These are phyloP conservation scores for Lipomyces mesembrius DNA, from an alignment of 805 yeast genomes.

Conservation along the genomic window DNA sequence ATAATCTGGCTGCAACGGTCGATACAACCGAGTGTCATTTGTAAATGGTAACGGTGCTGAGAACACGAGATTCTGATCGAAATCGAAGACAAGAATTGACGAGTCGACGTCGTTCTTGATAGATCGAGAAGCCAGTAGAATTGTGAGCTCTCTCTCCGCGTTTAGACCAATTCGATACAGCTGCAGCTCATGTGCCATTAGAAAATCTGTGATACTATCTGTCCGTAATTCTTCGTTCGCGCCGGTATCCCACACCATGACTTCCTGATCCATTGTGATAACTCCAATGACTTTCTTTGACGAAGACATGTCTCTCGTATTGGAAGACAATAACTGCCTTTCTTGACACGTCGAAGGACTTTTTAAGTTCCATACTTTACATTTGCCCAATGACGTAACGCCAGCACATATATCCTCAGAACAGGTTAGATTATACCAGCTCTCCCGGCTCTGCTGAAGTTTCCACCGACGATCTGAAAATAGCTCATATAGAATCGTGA, in stretches of 20 bases:
- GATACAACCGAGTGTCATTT: slow-evolving; percentile 22
- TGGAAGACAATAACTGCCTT: slow-evolving; percentile 33
- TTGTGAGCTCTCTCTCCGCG: slow-evolving; percentile 26
- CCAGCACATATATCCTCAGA: slow-evolving; percentile 37
- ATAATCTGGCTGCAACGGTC: slow-evolving; percentile 27
- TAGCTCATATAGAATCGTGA: slow-evolving; percentile 32
- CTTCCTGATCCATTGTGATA: slow-evolving; percentile 29
- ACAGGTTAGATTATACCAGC: slow-evolving; percentile 36
- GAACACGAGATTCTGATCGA: slow-evolving; percentile 31
- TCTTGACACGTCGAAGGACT: slow-evolving; percentile 36
- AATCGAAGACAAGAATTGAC: slow-evolving; percentile 23
- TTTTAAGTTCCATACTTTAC: slow-evolving; percentile 30
- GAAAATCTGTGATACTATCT: slow-evolving; percentile 3
- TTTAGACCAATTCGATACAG: slow-evolving; percentile 24
- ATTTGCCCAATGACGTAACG: slow-evolving; percentile 35
- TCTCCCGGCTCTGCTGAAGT: slow-evolving; percentile 35
- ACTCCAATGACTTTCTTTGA: slow-evolving; percentile 28
- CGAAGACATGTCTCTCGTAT: slow-evolving; percentile 35
- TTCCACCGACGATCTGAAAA: slow-evolving; percentile 35
- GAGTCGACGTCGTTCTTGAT: slow-evolving; percentile 27
- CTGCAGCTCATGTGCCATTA: slow-evolving; percentile 8
- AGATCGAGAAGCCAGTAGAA: slow-evolving; percentile 25
- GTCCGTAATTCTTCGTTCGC: slow-evolving; percentile 30
- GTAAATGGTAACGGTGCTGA: slow-evolving; percentile 20
- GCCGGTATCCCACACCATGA: slow-evolving; percentile 37